A percentile compares a stretch with the other conserved stretches of the same genome.
Evolutionary conservation across 129 eudicot species (phyloP).

Genomic region (Flaveria sonorensis): DNA sequence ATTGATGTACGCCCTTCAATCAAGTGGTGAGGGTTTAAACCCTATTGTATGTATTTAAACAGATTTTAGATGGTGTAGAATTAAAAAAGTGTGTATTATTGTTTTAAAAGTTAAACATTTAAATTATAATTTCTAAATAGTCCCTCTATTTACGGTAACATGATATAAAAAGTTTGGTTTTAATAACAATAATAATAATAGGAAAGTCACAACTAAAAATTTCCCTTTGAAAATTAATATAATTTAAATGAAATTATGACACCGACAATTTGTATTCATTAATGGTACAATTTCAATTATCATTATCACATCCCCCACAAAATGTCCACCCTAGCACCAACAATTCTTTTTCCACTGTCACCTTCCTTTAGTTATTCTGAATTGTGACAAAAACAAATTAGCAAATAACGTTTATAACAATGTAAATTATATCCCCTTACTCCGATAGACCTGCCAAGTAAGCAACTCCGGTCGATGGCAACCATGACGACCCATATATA

Average conservation of each 20-base stretch:
- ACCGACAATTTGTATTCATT: constrained; percentile 26
- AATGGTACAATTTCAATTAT: constrained; percentile 13
- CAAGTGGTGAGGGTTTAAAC: too few relatives aligned
- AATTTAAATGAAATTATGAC: not conserved
- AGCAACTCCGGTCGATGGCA: constrained; percentile 44
- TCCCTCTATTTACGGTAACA: too few relatives aligned
- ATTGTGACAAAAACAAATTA: constrained; percentile 7
- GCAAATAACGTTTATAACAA: constrained; percentile 13
- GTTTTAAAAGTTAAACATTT: too few relatives aligned
- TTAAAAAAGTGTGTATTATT: too few relatives aligned
- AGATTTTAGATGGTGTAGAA: too few relatives aligned
- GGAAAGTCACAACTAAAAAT: not conserved
- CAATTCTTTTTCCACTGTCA: constrained; percentile 7
- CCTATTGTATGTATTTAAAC: too few relatives aligned
- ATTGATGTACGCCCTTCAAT: too few relatives aligned
- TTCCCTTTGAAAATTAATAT: not conserved
- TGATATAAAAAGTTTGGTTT: too few relatives aligned
- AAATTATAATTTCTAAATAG: too few relatives aligned
- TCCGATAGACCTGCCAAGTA: constrained; percentile 33
- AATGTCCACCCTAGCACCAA: constrained; percentile 7
- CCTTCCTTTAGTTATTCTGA: constrained; percentile 19
- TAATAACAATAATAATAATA: too few relatives aligned
- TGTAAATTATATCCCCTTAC: not conserved
- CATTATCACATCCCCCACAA: constrained; percentile 20
- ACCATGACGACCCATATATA: constrained; percentile 56